Evolutionary conservation across 805 yeast genomes (phyloP).

Genomic region (Teunomyces tritomae): DNA sequence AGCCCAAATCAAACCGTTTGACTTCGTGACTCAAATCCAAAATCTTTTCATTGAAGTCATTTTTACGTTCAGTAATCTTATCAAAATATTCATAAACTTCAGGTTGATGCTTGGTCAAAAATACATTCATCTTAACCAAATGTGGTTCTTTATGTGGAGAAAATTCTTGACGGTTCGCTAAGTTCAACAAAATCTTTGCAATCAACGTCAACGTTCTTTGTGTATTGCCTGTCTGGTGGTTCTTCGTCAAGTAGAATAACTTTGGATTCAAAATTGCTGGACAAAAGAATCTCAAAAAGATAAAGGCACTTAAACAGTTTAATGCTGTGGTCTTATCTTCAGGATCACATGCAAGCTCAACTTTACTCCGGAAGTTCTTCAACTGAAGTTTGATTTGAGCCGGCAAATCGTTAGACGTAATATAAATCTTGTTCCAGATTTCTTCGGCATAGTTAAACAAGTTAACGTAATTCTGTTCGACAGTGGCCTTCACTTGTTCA

Average conservation of each 20-base stretch:
- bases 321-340: constrained; percentile 52
- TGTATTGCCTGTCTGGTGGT: constrained; percentile 66
- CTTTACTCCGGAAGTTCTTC: constrained; percentile 57
- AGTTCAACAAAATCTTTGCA: constrained; percentile 74
- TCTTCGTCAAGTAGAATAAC: constrained; percentile 66
- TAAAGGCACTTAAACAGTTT: constrained; percentile 78
- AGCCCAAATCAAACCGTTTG: constrained; percentile 55
- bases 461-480: constrained; percentile 48
- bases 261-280: constrained; percentile 93
- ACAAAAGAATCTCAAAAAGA: constrained; percentile 71
- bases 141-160: constrained; percentile 82
- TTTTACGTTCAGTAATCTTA: constrained; percentile 64
- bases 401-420: constrained; percentile 75
- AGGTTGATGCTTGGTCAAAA: constrained; percentile 53
- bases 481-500: constrained; percentile 24
- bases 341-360: constrained; percentile 61
- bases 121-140: constrained; percentile 65
- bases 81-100: constrained; percentile 71
- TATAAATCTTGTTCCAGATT: constrained; percentile 65
- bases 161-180: constrained; percentile 74
- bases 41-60: constrained; percentile 60
- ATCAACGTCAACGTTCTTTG: constrained; percentile 79
- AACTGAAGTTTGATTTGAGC: constrained; percentile 60
- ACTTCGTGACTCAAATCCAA: constrained; percentile 56
- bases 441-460: constrained; percentile 51